Percentiles rank a stretch among this genome's conserved stretches.
Conservation (phyloP, 2,329 filamentous ascomycete species). For the Gremmenia infestans region DNA sequence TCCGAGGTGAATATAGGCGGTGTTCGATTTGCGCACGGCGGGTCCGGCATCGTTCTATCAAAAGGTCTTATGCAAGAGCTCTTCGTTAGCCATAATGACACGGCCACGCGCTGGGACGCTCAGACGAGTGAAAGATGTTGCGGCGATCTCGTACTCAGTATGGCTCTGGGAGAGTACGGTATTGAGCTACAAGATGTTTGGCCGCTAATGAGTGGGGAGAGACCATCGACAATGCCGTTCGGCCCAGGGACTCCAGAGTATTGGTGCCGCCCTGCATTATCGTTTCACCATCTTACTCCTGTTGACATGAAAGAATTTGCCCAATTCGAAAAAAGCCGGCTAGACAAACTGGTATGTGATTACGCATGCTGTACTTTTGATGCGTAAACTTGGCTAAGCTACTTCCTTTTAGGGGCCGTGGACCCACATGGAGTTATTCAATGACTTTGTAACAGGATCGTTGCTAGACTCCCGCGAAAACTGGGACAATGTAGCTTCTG, state of each 20-base stretch:
- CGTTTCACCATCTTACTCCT: conserved; percentile 51
- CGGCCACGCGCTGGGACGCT: conserved; percentile 44
- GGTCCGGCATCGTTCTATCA: conserved; percentile 50
- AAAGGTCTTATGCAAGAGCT: conserved; percentile 46
- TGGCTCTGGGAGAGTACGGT: conserved; percentile 43
- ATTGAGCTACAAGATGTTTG: conserved; percentile 41
- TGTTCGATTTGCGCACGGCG: conserved; percentile 49
- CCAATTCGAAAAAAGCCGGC: conserved; percentile 42
- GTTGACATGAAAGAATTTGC: conserved; percentile 47
- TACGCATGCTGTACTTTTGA: not conserved
- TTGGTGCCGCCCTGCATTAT: conserved; percentile 51
- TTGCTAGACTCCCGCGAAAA: conserved; percentile 39
- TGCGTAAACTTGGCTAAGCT: not conserved
- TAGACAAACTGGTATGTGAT: conserved; percentile 3
- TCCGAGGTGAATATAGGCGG: conserved; percentile 41
- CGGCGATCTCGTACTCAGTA: conserved; percentile 46
- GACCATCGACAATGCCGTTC: conserved; percentile 45
- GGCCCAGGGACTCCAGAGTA: conserved; percentile 27
- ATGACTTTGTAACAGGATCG: conserved; percentile 40
- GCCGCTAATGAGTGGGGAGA: conserved; percentile 53
- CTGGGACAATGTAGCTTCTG: conserved; percentile 48
- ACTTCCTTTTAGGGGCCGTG: conserved; percentile 23
- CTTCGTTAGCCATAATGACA: conserved; percentile 36
- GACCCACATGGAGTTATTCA: conserved; percentile 44
- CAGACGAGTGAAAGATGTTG: conserved; percentile 41